These are phyloP conservation scores for Myriosclerotinia curreyana DNA, from an alignment of 2,329 filamentous ascomycete species.

Conservation along the genomic window DNA sequence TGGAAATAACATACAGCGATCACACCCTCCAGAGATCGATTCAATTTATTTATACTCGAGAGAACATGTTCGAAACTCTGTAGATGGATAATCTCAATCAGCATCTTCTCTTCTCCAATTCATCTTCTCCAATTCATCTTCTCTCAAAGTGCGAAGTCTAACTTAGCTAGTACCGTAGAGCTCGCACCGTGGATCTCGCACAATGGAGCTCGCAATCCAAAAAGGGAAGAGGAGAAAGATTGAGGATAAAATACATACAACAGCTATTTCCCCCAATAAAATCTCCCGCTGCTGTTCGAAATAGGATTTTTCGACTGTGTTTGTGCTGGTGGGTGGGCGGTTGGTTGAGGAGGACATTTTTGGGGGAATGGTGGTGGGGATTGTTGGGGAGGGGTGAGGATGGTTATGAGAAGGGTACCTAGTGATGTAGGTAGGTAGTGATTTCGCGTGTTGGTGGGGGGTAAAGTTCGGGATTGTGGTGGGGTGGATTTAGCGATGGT, in stretches of 20 bases:
- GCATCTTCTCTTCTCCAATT: too few species aligned
- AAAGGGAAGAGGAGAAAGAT: neutral
- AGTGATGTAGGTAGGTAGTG: neutral
- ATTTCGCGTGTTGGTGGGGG: neutral
- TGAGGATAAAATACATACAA: conserved; percentile 47
- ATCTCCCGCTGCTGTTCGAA: conserved; percentile 75
- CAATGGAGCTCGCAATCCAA: too few species aligned
- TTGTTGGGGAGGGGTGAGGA: neutral
- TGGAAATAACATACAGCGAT: conserved; percentile 63
- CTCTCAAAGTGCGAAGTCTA: too few species aligned
- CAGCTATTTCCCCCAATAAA: conserved; percentile 68
- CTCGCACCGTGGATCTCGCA: too few species aligned
- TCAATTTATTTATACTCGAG: conserved; percentile 93
- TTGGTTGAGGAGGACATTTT: conserved; percentile 7
- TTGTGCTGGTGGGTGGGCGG: conserved; percentile 18
- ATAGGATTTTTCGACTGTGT: conserved; percentile 54
- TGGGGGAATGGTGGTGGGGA: neutral
- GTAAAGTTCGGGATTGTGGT: too few species aligned
- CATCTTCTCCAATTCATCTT: too few species aligned
- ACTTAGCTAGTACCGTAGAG: too few species aligned
- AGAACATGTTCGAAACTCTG: conserved; percentile 84
- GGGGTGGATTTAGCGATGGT: neutral
- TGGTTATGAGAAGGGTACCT: neutral
- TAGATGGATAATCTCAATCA: too few species aligned
- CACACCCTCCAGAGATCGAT: conserved; percentile 85